Base-by-base conservation (phyloP, 805 yeast species). In the Candida saitoana region DNA sequence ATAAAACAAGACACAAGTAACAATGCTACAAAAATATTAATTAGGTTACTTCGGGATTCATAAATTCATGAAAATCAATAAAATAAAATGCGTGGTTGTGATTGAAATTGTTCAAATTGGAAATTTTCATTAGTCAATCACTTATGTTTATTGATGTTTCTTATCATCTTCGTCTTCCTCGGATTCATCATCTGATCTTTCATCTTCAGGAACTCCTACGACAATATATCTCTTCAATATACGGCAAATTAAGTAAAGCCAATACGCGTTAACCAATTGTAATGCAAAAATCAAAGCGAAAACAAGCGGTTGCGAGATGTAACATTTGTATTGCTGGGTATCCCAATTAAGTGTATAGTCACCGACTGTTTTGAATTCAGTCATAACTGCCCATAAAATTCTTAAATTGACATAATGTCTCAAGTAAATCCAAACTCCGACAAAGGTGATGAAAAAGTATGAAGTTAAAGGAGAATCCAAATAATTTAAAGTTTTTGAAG, bases 321-420 rank as follows among this genome's bases (percentile, higher is more conserved):
- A 88, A 67, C 98, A 93, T 66, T 93, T 93, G 71, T 91, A 93
- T 63, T 93, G 96, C 63, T 90, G 91, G 22, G 93, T 82, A 9
- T 76, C 86, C 80, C 87, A 93, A 70, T 88, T 80, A 52, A 93
- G 71, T 43, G 74, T 76, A 64, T 73, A 89, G 42, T 82, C 82
- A 31, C 99, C 99, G 18, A 87, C 88, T 2, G 95, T 78, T 50
- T 73, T 77, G 67, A 87, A 93, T 63, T 89, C 95, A 15, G 96
- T 89, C 41, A 84, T 67, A 14, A 87, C 82, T 1, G 95, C 84
- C 83, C 86, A 85, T 52, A 93, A 73, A 48, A 93, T 86, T 55
- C 71, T 78, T 46, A 91, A 54, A 63, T 90, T 93, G 51, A 89
- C 62, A 59, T 79, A 87, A 61, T 93, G 99, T 61, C 99, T 86